These are phyloP conservation scores for Actinomortierella ambigua DNA, from an alignment of 371 early-diverging fungal species.

Conservation along the genomic window DNA sequence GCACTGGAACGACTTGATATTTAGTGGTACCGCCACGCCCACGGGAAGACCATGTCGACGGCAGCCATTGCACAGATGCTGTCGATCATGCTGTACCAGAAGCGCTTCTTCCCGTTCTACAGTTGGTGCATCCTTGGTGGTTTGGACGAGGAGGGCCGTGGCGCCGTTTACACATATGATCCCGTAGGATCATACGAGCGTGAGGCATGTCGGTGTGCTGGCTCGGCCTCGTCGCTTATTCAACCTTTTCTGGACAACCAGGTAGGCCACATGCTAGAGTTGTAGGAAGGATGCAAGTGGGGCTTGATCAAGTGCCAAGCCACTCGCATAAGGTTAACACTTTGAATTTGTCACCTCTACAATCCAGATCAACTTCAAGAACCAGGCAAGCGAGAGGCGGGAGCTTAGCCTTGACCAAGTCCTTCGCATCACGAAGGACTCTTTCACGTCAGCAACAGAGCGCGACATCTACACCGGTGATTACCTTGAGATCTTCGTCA, in stretches of 20 bases:
- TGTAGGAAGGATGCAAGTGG: neutral
- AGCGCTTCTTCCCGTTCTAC: constrained; percentile 99
- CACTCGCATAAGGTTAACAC: no score
- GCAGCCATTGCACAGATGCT: constrained; percentile 95
- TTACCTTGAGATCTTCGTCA: constrained; percentile 91
- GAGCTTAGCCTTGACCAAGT: constrained; percentile 71
- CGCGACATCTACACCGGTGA: constrained; percentile 99
- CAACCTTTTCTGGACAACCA: constrained; percentile 99
- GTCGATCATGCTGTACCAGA: constrained; percentile 91
- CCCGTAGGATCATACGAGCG: constrained; percentile 96
- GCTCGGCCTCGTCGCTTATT: constrained; percentile 91
- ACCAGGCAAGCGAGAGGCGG: constrained; percentile 54
- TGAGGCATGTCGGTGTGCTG: constrained; percentile 81
- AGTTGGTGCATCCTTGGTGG: constrained; percentile 93
- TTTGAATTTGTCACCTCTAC: no score
- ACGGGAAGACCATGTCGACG: constrained; percentile 89
- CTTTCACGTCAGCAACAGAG: constrained; percentile 98
- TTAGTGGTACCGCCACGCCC: constrained; percentile 91
- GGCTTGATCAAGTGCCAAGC: constrained; percentile 10
- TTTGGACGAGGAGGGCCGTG: constrained; percentile 89
- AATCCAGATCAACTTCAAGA: constrained; percentile 55
- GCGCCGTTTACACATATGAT: constrained; percentile 95
- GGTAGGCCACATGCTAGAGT: constrained; percentile 52
- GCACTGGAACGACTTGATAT: neutral
- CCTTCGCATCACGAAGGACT: constrained; percentile 88